Percentiles rank a stretch among this genome's conserved stretches.
Conservation (phyloP, 805 yeast genomes). For the Candida gorgasii region DNA sequence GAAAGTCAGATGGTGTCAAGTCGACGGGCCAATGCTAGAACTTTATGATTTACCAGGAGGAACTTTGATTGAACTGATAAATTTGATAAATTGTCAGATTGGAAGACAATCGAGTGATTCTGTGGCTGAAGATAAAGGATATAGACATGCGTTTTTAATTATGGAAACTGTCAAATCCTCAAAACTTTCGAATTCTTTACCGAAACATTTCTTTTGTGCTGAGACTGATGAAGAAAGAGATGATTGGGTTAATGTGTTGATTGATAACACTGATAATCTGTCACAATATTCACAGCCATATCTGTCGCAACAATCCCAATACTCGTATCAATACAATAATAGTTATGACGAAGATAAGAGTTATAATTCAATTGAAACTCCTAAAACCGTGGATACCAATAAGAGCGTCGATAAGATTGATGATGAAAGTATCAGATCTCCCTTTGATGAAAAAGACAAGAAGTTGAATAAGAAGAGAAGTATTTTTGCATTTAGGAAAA, state of each 20-base stretch:
- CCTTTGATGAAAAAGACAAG: conserved; percentile 25
- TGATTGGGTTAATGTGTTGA: conserved; percentile 57
- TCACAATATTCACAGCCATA: background rate
- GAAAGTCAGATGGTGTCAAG: conserved; percentile 69
- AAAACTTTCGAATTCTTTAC: conserved; percentile 33
- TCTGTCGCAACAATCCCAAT: background rate
- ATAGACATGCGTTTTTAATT: conserved; percentile 61
- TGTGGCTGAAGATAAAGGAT: conserved; percentile 48
- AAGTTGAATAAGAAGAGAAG: conserved; percentile 52
- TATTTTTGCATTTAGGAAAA: conserved; percentile 55
- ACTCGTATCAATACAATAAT: background rate
- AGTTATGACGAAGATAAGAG: conserved; percentile 3
- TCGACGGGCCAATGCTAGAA: conserved; percentile 59
- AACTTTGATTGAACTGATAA: conserved; percentile 51
- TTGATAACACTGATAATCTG: conserved; percentile 21
- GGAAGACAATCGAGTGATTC: conserved; percentile 50
- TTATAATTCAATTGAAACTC: conserved; percentile 9
- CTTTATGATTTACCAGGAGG: conserved; percentile 62
- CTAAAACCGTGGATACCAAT: conserved; percentile 7
- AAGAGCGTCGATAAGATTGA: conserved; percentile 16
- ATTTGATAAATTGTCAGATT: conserved; percentile 52
- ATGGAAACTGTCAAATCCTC: conserved; percentile 45
- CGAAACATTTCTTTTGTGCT: conserved; percentile 71
- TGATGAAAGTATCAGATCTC: conserved; percentile 12
- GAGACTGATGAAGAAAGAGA: conserved; percentile 79